These are phyloP conservation scores for Cryptosporidium meleagridis DNA, from an alignment of 169 alveolate genomes.

Conservation along the genomic window DNA sequence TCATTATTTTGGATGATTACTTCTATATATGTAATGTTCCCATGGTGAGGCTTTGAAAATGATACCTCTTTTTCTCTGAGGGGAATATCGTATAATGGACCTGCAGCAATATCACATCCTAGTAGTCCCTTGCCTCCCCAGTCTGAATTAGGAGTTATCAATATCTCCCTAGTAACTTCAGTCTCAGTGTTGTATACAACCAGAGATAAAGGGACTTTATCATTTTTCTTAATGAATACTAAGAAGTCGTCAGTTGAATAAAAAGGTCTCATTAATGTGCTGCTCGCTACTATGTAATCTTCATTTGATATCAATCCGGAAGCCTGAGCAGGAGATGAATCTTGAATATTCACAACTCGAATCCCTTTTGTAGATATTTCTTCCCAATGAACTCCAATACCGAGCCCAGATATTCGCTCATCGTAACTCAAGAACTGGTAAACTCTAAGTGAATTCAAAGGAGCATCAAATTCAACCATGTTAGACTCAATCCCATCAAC, in stretches of 20 bases:
- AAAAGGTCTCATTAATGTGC: constrained; percentile 31
- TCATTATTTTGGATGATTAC: background rate
- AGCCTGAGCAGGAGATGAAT: constrained; percentile 49
- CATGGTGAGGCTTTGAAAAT: constrained; percentile 1
- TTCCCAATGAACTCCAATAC: constrained; percentile 72
- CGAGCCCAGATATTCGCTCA: constrained; percentile 24
- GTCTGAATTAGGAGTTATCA: constrained; percentile 25
- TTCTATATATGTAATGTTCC: background rate
- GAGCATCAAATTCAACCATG: background rate
- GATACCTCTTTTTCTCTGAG: constrained; percentile 39
- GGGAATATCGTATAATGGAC: constrained; percentile 45
- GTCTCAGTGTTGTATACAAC: constrained; percentile 50
- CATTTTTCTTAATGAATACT: constrained; percentile 30
- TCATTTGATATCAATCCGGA: constrained; percentile 39
- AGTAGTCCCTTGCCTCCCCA: constrained; percentile 73
- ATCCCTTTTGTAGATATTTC: constrained; percentile 46
- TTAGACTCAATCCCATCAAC: constrained; percentile 2
- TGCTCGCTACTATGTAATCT: constrained; percentile 59
- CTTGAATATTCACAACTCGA: constrained; percentile 24
- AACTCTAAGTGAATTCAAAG: constrained; percentile 17
- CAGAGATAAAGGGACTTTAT: background rate
- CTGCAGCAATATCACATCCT: constrained; percentile 71
- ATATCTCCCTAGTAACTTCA: constrained; percentile 31
- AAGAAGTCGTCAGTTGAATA: constrained; percentile 67
- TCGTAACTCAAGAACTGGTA: constrained; percentile 29